phyloP scores from a whole-genome alignment of 345 rosid species.

The Brassica napus region Da-Ae NC_063436.1:24942501-24943000 shows the following conservation, averaged over 20 bases:
- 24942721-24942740: constrained; percentile 84
- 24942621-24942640: constrained; percentile 76
- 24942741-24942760: constrained; percentile 98
- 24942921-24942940: constrained; percentile 46
- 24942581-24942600: not conserved
- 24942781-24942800: constrained; percentile 88
- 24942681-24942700: constrained; percentile 74
- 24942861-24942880: constrained; percentile 55
- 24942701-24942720: constrained; percentile 90
- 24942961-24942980: constrained; percentile 77
- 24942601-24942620: constrained; percentile 86
- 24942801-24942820: constrained; percentile 87
- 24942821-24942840: constrained; percentile 77
- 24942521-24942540: not conserved
- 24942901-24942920: constrained; percentile 56
- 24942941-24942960: constrained; percentile 54
- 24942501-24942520: not conserved
- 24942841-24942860: constrained; percentile 46
- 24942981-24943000: constrained; percentile 60
- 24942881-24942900: constrained; percentile 41
- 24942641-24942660: constrained; percentile 83
- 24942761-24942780: constrained; percentile 83
- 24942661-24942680: constrained; percentile 76
- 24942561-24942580: not conserved
- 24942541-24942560: not conserved